These are phyloP conservation scores for Cornus kousa DNA, from an alignment of 148 eudicot species.

Conservation along the genomic window DNA sequence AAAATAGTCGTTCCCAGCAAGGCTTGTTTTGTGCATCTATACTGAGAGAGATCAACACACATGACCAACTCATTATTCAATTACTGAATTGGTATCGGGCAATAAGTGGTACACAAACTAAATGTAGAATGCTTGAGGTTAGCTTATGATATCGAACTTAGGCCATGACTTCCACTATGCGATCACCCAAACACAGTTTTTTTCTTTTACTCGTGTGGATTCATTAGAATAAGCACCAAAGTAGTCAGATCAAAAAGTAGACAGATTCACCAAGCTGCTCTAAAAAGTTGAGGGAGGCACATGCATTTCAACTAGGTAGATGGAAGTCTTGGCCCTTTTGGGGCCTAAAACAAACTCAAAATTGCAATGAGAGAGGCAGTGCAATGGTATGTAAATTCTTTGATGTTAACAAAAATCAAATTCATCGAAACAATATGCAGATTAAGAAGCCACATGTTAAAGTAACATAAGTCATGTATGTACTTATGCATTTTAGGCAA, in stretches of 20 bases:
- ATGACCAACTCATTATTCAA: no score
- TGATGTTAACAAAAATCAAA: background rate
- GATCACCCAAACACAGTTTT: background rate
- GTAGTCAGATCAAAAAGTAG: background rate
- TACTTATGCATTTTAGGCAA: background rate
- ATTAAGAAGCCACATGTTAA: background rate
- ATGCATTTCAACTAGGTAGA: background rate
- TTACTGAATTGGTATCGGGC: no score
- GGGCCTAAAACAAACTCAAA: background rate
- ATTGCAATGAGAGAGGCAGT: background rate
- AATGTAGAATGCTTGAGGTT: background rate
- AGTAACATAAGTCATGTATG: background rate
- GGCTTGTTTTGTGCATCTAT: background rate
- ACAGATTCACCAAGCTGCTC: background rate
- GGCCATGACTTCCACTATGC: background rate
- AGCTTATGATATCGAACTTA: background rate
- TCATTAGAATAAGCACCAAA: background rate
- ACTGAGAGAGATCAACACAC: background rate
- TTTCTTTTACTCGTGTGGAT: no score
- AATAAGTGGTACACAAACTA: background rate
- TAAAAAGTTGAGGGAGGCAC: background rate
- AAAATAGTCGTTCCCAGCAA: background rate
- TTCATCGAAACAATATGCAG: background rate
- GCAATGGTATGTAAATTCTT: background rate
- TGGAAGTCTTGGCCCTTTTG: background rate